Evolutionary conservation across 2,329 filamentous ascomycete genomes (phyloP).

Genomic region (Zopfia rhizophila): DNA sequence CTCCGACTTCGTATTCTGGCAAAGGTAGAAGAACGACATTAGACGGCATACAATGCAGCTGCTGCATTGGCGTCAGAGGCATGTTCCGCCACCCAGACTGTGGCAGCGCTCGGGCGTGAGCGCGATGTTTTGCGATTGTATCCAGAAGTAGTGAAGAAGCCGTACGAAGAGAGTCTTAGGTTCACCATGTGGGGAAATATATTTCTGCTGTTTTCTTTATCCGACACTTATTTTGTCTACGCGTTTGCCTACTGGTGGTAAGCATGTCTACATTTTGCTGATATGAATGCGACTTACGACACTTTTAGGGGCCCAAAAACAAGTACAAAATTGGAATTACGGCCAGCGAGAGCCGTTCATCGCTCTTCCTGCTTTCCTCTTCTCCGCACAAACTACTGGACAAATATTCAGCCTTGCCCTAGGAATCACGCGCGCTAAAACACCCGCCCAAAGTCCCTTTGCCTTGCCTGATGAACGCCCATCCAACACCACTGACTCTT

Average conservation of each 20-base stretch:
- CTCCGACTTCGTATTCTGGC: conserved; percentile 61
- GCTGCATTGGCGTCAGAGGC: conserved; percentile 74
- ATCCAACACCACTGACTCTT: conserved; percentile 44
- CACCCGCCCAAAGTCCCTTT: conserved; percentile 57
- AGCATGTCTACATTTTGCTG: conserved; percentile 8
- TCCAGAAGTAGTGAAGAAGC: conserved; percentile 48
- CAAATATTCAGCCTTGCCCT: conserved; percentile 59
- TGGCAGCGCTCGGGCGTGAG: conserved; percentile 56
- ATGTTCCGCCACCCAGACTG: conserved; percentile 72
- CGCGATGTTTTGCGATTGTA: conserved; percentile 52
- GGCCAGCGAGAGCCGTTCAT: conserved; percentile 57
- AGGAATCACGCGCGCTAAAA: conserved; percentile 57
- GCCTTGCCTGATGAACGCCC: conserved; percentile 53
- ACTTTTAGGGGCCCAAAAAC: conserved; percentile 48
- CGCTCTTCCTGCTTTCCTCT: conserved; percentile 57
- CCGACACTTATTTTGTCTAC: conserved; percentile 60
- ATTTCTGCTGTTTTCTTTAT: conserved; percentile 56
- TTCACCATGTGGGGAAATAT: conserved; percentile 55
- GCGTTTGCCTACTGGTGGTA: conserved; percentile 62
- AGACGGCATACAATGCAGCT: conserved; percentile 71
- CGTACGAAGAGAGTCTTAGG: conserved; percentile 52
- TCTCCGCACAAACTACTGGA: conserved; percentile 59
- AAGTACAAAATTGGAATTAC: conserved; percentile 56
- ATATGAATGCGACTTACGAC: conserved; percentile 2
- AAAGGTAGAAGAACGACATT: conserved; percentile 70